Base-by-base conservation (phyloP, 1,139 yeast species). In the Yamadazyma friedrichii region DNA sequence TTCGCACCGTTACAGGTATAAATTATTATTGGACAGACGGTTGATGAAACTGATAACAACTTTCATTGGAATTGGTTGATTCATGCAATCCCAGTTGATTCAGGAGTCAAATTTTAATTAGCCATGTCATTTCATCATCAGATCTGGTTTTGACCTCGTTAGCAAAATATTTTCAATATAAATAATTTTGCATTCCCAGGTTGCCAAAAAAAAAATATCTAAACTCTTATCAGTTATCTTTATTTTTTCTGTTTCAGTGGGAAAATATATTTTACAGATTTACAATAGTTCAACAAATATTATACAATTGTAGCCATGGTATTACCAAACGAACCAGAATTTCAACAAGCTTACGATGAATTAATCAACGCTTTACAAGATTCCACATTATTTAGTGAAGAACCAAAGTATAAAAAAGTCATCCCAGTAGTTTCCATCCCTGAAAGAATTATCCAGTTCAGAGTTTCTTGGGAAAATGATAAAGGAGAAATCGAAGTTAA, bases 391-490 rank as follows among this genome's bases (percentile, higher is more conserved):
- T 93, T 93, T 75, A 74, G 80, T 56, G 79, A 87, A 70, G 82
- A 86, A 64, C 98, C 98, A 58, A 84, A 88, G 65, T 88, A 88
- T 65, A 83, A 86, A 70, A 84, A 83, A 66, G 95, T 88, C 43
- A 79, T 93, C 53, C 91, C 94, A 46, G 91, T 93, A 50, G 88
- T 89, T 46, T 87, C 96, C 44, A 82, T 91, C 49, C 98, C 98
- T 53, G 98, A 93, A 77, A 86, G 98, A 74, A 75, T 89, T 58
- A 81, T 93, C 63, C 97, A 89, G 68, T 93, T 93, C 84, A 84
- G 98, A 75, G 98, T 93, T 45, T 78, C 86, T 42, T 93, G 98
- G 98, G 97, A 93, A 75, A 88, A 91, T 63, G 98, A 91, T 76
- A 74, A 82, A 58, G 96, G 96, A 56, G 84, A 80, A 59, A 76